phyloP scores from a whole-genome alignment of 2,329 filamentous ascomycete species.

The Neonectria neomacrospora region DNA sequence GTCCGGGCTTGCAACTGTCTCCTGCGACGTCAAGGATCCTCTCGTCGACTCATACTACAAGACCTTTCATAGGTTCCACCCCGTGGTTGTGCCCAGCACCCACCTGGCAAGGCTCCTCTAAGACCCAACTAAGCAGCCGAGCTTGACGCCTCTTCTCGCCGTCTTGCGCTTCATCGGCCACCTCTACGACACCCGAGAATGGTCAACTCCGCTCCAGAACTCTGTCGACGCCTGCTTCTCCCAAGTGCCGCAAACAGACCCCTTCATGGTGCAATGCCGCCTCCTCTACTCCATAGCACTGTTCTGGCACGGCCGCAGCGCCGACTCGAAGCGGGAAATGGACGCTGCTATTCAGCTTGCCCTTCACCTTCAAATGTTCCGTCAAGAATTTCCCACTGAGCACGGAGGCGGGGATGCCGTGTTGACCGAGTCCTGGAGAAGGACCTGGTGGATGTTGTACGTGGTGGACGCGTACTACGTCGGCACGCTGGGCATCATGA shows the following conservation, averaged over 20 bases:
- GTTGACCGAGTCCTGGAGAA: constrained; percentile 69
- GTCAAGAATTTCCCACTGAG: constrained; percentile 61
- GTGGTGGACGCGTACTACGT: constrained; percentile 65
- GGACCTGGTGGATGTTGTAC: constrained; percentile 79
- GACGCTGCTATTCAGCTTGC: constrained; percentile 67
- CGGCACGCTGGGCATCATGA: constrained; percentile 44
- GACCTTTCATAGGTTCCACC: constrained; percentile 50
- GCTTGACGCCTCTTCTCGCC: constrained; percentile 38
- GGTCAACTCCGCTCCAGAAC: constrained; percentile 25
- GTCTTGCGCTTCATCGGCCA: constrained; percentile 50
- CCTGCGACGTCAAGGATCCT: constrained; percentile 26
- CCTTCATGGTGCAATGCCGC: constrained; percentile 50
- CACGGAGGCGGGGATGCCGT: constrained; percentile 59
- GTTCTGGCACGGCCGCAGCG: constrained; percentile 48
- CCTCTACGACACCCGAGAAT: constrained; percentile 44
- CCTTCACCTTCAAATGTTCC: constrained; percentile 69
- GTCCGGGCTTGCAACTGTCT: background rate
- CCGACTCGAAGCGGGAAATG: constrained; percentile 44
- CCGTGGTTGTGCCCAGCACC: constrained; percentile 40
- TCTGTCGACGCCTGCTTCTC: constrained; percentile 21
- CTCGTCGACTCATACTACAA: constrained; percentile 51
- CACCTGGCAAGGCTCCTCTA: constrained; percentile 31
- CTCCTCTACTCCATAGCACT: constrained; percentile 51
- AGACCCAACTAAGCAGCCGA: background rate
- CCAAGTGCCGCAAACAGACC: constrained; percentile 17